Base-by-base conservation (phyloP, 2,329 filamentous ascomycete species). In the Fusarium graminum region DNA sequence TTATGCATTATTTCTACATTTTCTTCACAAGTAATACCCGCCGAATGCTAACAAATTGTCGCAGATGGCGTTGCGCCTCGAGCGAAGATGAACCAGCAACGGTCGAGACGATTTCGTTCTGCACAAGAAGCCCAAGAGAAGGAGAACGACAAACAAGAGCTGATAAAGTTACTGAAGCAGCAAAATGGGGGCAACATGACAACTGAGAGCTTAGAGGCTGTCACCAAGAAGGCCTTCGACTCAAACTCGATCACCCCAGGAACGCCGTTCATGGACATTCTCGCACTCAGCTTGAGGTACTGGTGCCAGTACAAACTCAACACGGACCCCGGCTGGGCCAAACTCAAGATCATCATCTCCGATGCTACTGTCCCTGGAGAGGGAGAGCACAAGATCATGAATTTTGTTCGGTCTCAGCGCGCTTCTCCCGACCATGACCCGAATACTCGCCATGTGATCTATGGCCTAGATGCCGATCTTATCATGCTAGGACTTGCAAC, bases 51-150 rank as follows among this genome's bases (percentile, higher is more conserved):
- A 79, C 58, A 25, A 54, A 13, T 9, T 43, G 14, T 19, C 3
- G 13, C 42, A 93, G 95, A 99, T 80, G 95, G 95, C 76, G 95
- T 99, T 67, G 95, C 95, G 6, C 96, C 95, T 44, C 91, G 95
- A 78, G 96, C 96, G 59, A 99, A 99, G 81, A 99, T 99, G 95
- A 99, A 99, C 77, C 96, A 99, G 77, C 95, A 99, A 81, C 92
- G 95, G 64, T 97, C 95, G 40, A 88, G 95, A 78, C 92, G 95
- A 74, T 99, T 99, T 81, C 90, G 95, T 64, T 92, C 94, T 22
- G 95, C 94, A 3, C 93, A 94, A 77, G 95, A 99, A 77, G 95
- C 95, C 16, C 90, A 93, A 75, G 93, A 98, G 77, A 97, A 97
- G 76, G 93, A 96, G 74, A 89, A 91, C 58, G 93, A 97, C 76